phyloP scores from a whole-genome alignment of 371 early-diverging fungal genomes.

The Mortierella polycephala region DNA sequence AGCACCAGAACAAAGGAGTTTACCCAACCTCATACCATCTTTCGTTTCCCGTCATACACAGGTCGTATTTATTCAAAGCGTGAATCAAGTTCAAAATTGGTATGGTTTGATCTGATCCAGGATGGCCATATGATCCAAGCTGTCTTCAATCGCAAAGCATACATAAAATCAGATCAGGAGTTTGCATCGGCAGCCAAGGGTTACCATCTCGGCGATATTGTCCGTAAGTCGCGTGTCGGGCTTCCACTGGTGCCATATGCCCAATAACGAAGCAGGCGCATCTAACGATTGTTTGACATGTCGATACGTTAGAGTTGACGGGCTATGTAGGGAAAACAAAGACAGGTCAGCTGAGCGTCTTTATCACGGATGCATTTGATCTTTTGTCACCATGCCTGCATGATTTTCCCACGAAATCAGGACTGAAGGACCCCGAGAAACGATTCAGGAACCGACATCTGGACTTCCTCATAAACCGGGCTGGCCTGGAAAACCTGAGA shows the following conservation, averaged over 20 bases:
- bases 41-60: conserved; percentile 28
- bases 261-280: too few relatives aligned
- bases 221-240: conserved; percentile 56
- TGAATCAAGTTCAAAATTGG: conserved; percentile 76
- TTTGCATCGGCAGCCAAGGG: conserved; percentile 60
- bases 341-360: conserved; percentile 86
- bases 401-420: conserved; percentile 78
- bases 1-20: neutral
- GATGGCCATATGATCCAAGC: conserved; percentile 74
- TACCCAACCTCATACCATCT: neutral
- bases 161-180: conserved; percentile 54
- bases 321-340: conserved; percentile 87
- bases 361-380: conserved; percentile 64
- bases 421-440: conserved; percentile 79
- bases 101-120: conserved; percentile 79
- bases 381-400: conserved; percentile 92
- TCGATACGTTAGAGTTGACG: conserved; percentile 62
- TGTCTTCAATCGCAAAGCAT: conserved; percentile 67
- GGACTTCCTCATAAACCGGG: conserved; percentile 89
- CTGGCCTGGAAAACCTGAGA: conserved; percentile 64
- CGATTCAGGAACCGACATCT: conserved; percentile 89
- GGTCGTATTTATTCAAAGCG: conserved; percentile 75
- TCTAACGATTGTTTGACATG: neutral
- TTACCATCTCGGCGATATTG: conserved; percentile 74
- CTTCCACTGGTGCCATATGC: too few relatives aligned